These are phyloP conservation scores for Nitzschia sp. DNA, from an alignment of 108 stramenopile genomes.

Conservation along the genomic window DNA sequence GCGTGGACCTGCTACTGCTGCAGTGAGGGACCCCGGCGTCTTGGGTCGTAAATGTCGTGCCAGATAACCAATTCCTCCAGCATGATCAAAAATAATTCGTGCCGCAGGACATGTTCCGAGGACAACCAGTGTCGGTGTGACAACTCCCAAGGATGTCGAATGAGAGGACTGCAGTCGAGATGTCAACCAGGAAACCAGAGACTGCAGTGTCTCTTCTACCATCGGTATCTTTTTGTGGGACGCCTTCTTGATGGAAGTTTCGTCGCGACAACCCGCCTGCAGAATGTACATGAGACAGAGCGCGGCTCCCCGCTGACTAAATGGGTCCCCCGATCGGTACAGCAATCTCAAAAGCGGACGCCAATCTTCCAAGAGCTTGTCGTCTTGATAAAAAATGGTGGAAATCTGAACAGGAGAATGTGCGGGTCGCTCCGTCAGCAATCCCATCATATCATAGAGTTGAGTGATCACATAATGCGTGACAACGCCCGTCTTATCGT, in stretches of 20 bases:
- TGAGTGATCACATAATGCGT: constrained; percentile 72
- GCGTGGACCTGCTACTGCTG: background rate
- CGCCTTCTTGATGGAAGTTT: no score
- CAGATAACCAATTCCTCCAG: constrained; percentile 78
- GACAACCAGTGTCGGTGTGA: constrained; percentile 66
- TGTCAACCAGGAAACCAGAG: constrained; percentile 70
- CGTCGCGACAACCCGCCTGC: constrained; percentile 45
- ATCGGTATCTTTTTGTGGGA: constrained; percentile 1
- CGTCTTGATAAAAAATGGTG: constrained; percentile 32
- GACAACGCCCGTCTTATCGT: constrained; percentile 63
- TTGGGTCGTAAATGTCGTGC: constrained; percentile 54
- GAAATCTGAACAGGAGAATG: constrained; percentile 1
- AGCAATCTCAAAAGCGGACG: constrained; percentile 63
- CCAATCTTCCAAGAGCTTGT: constrained; percentile 72
- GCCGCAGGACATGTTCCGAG: constrained; percentile 57
- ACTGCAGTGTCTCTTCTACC: constrained; percentile 48
- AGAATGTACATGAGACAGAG: constrained; percentile 68
- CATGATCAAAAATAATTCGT: constrained; percentile 50
- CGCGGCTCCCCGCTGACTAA: constrained; percentile 66
- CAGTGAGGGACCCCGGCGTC: background rate
- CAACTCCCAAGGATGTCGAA: constrained; percentile 50
- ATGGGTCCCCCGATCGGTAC: constrained; percentile 62
- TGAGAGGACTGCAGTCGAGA: constrained; percentile 66
- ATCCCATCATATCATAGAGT: constrained; percentile 60
- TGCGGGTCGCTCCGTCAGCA: constrained; percentile 34